Evolutionary conservation across 2,329 filamentous ascomycete species (phyloP).

Genomic region (Aurifilum marmelostoma): DNA sequence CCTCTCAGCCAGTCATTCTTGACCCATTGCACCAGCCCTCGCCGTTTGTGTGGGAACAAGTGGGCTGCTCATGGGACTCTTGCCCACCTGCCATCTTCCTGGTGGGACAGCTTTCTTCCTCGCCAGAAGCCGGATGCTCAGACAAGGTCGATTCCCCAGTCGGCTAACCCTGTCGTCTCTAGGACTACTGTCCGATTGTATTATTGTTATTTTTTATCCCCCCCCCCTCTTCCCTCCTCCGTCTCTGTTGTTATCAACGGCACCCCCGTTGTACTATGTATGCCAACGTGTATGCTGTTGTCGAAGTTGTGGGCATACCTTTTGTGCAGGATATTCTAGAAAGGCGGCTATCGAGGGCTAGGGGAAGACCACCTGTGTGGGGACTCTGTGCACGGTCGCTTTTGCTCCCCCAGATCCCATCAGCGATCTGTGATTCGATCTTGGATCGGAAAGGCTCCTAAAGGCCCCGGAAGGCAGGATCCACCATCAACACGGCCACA

Average conservation of each 20-base stretch:
- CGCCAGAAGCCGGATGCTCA: not conserved
- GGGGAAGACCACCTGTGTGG: slow-evolving; percentile 1
- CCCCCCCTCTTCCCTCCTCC: too few species aligned
- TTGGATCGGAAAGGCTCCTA: slow-evolving; percentile 31
- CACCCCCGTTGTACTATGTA: not conserved
- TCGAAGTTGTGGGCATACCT: not conserved
- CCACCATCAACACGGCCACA: slow-evolving; percentile 1
- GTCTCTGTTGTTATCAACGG: not conserved
- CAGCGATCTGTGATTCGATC: slow-evolving; percentile 36
- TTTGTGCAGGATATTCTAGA: slow-evolving; percentile 25
- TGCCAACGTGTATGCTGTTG: not conserved
- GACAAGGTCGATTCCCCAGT: not conserved
- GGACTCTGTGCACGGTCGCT: slow-evolving; percentile 15
- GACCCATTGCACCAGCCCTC: slow-evolving; percentile 6
- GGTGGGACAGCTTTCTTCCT: slow-evolving; percentile 4
- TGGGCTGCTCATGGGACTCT: slow-evolving; percentile 17
- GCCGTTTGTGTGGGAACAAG: slow-evolving; percentile 14
- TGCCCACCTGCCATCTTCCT: slow-evolving; percentile 14
- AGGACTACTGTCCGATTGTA: not conserved
- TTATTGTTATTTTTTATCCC: not conserved
- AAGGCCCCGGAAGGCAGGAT: not conserved
- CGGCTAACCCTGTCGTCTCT: not conserved
- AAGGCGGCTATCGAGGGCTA: slow-evolving; percentile 23
- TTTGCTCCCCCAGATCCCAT: slow-evolving; percentile 29
- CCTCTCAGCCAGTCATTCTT: slow-evolving; percentile 34